Conservation (phyloP, 139 green algal genomes). For the Chloropicon primus region DNA sequence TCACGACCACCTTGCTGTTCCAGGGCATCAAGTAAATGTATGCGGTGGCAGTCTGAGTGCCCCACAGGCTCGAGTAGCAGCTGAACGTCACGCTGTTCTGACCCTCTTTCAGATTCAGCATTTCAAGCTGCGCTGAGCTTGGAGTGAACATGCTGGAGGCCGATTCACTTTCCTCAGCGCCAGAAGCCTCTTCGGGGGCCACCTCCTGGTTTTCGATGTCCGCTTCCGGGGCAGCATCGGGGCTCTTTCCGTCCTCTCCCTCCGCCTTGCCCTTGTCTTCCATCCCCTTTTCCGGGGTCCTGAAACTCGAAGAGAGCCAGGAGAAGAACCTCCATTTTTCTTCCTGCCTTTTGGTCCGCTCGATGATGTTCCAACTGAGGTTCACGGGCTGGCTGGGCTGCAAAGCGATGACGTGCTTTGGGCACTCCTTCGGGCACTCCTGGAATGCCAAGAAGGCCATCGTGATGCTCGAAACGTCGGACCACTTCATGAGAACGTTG, state of each 20-base stretch:
- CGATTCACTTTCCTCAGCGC: neutral
- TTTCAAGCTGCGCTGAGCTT: constrained; percentile 43
- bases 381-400: neutral
- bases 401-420: neutral
- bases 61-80: constrained; percentile 24
- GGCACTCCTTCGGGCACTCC: neutral
- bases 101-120: constrained; percentile 46
- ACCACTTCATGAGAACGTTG: neutral
- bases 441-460: neutral
- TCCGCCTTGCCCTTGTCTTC: neutral
- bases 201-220: no score
- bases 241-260: neutral
- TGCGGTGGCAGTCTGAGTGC: constrained; percentile 16
- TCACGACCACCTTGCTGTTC: constrained; percentile 55
- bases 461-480: neutral
- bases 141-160: constrained; percentile 12
- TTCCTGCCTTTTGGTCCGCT: neutral
- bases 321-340: neutral
- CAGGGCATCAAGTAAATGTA: constrained; percentile 70
- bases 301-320: neutral
- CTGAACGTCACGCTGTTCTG: constrained; percentile 70
- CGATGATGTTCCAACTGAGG: neutral
- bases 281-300: neutral
- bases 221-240: no score
- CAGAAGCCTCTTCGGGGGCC: neutral